These are phyloP conservation scores for Neonectria ditissima DNA, from an alignment of 2,329 filamentous ascomycete genomes.

Conservation along the genomic window DNA sequence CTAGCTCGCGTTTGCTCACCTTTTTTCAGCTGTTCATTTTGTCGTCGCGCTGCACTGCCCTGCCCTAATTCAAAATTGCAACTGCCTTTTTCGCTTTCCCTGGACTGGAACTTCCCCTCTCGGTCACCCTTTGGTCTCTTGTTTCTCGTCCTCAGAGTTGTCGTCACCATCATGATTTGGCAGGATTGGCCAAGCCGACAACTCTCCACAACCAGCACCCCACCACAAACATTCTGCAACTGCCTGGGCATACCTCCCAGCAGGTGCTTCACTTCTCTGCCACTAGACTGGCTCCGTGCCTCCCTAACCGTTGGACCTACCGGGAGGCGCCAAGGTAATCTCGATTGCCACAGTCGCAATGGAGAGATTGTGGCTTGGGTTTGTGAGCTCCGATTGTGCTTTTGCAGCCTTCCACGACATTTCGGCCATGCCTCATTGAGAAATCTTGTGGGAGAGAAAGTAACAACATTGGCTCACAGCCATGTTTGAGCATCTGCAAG, in stretches of 20 bases:
- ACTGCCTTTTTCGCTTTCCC: neutral
- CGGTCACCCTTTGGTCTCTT: conserved; percentile 2
- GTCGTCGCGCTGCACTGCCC: neutral
- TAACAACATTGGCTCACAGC: no score
- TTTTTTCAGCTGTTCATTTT: neutral
- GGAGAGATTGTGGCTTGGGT: conserved; percentile 25
- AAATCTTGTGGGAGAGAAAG: no score
- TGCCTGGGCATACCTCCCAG: neutral
- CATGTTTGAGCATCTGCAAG: conserved; percentile 32
- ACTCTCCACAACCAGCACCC: conserved; percentile 18
- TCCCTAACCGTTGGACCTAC: conserved; percentile 20
- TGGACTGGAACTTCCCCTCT: conserved; percentile 14
- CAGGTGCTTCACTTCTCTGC: neutral
- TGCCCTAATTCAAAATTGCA: neutral
- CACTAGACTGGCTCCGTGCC: conserved; percentile 24
- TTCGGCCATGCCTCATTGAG: conserved; percentile 3
- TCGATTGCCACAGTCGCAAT: conserved; percentile 13
- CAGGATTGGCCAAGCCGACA: conserved; percentile 17
- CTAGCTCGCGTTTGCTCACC: neutral
- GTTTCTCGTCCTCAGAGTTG: conserved; percentile 17
- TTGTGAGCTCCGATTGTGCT: conserved; percentile 7
- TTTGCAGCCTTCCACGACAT: neutral
- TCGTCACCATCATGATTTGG: conserved; percentile 26
- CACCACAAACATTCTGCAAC: conserved; percentile 19
- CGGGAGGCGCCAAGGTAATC: conserved; percentile 24